Evolutionary conservation across 129 eudicot species (phyloP).

Genomic region (Helianthus tuberosus): DNA sequence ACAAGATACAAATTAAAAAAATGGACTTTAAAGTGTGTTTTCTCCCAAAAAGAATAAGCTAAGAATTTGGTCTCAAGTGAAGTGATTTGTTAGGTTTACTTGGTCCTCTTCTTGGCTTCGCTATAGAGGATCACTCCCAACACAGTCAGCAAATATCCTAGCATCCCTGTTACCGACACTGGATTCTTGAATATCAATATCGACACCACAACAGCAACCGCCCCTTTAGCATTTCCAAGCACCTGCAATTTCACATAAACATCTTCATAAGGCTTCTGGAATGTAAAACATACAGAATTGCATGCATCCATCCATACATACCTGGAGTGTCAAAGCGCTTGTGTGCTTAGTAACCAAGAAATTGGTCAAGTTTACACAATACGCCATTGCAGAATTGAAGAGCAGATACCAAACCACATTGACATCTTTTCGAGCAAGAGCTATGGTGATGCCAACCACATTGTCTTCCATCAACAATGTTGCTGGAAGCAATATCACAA

Average conservation of each 20-base stretch:
- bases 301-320: too few relatives aligned
- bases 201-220: conserved; percentile 46
- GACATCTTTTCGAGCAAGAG: conserved; percentile 48
- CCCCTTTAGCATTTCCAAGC: conserved; percentile 57
- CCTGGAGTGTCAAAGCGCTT: conserved; percentile 61
- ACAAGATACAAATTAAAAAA: background rate
- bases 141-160: conserved; percentile 4
- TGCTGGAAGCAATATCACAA: conserved; percentile 51
- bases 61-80: background rate
- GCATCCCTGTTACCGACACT: background rate
- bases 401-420: conserved; percentile 49
- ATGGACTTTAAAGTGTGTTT: background rate
- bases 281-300: too few relatives aligned
- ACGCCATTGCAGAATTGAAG: conserved; percentile 46
- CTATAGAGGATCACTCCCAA: conserved; percentile 9
- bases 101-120: conserved; percentile 13
- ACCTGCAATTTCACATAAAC: conserved; percentile 20
- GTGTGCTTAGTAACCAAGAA: conserved; percentile 65
- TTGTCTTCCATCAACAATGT: conserved; percentile 51
- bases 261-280: too few relatives aligned
- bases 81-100: background rate
- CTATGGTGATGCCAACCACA: conserved; percentile 46
- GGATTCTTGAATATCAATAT: conserved; percentile 10
- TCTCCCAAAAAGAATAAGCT: conserved; percentile 10
- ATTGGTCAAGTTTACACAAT: conserved; percentile 50